Conservation (phyloP, 2,329 filamentous ascomycete genomes). For the Tolypocladium amazonense region DNA sequence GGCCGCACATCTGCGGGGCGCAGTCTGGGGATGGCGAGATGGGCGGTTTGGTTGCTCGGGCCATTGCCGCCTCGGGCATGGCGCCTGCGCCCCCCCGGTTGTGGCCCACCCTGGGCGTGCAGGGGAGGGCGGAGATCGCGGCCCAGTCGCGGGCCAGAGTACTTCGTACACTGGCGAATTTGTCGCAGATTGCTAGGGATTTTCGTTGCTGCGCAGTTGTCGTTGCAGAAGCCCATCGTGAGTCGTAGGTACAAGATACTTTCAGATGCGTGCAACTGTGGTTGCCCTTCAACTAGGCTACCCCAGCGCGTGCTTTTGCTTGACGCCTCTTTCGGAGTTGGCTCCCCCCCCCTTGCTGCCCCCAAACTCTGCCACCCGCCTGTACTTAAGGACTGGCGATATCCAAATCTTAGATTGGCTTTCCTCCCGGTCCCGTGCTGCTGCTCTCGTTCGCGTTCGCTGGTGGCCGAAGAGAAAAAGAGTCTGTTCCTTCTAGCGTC, state of each 20-base stretch:
- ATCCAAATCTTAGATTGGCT: conserved; percentile 1
- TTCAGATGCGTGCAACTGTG: not conserved
- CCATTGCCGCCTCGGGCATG: conserved; percentile 2
- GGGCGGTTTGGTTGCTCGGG: conserved; percentile 1
- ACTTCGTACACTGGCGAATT: not conserved
- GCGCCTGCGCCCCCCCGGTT: not conserved
- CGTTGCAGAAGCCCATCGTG: not conserved
- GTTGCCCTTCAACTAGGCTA: not conserved
- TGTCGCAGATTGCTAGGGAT: not conserved
- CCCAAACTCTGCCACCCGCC: not conserved
- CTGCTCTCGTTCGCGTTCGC: not conserved
- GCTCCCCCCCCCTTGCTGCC: not conserved
- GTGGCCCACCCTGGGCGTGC: conserved; percentile 1
- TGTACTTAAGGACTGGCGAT: conserved; percentile 5
- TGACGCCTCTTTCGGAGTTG: not conserved
- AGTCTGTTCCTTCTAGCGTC: not conserved
- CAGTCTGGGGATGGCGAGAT: conserved; percentile 6
- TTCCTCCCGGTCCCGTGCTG: not conserved
- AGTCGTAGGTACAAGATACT: not conserved
- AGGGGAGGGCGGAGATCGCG: conserved; percentile 2
- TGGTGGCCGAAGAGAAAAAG: not conserved
- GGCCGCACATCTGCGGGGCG: conserved; percentile 1
- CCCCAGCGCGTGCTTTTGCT: not conserved
- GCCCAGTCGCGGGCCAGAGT: not conserved
- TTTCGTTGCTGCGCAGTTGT: not conserved